A percentile compares a stretch with the other conserved stretches of the same genome.
Evolutionary conservation across 768 basidiomycete species (phyloP).

Genomic region (Mrakia hoshinonis): DNA sequence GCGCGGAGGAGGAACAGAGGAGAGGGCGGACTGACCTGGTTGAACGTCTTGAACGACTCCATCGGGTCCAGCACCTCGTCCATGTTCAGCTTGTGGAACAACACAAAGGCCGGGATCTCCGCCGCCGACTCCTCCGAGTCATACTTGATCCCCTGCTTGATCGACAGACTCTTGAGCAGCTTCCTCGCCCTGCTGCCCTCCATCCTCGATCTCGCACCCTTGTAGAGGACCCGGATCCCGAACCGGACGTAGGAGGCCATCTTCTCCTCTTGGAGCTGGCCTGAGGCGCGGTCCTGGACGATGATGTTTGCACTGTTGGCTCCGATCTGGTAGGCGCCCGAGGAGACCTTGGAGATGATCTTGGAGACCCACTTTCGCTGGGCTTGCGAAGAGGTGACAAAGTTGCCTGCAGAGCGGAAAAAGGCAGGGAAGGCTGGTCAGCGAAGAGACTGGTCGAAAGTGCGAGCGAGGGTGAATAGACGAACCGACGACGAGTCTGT

Average conservation of each 20-base stretch:
- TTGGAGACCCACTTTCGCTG: constrained; percentile 96
- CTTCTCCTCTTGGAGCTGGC: constrained; percentile 92
- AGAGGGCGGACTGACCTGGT: constrained; percentile 43
- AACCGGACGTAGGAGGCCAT: constrained; percentile 77
- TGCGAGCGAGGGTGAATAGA: constrained; percentile 57
- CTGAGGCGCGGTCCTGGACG: constrained; percentile 85
- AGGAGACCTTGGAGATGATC: constrained; percentile 50
- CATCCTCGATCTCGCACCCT: constrained; percentile 80
- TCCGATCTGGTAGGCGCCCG: constrained; percentile 79
- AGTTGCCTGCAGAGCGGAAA: background rate
- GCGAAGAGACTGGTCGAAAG: background rate
- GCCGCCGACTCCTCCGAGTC: constrained; percentile 72
- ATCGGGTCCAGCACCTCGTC: constrained; percentile 70
- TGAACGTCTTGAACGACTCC: constrained; percentile 81
- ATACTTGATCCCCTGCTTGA: constrained; percentile 91
- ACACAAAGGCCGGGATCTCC: constrained; percentile 79
- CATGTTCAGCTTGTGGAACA: constrained; percentile 76
- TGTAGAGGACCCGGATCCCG: constrained; percentile 82
- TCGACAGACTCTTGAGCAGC: constrained; percentile 78
- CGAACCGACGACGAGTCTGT: constrained; percentile 82
- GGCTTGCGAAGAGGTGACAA: constrained; percentile 54
- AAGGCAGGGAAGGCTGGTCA: background rate
- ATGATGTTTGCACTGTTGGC: constrained; percentile 92
- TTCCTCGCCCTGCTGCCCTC: constrained; percentile 72
- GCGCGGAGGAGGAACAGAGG: background rate